Evolutionary conservation across 495 filamentous ascomycete species (phyloP), one percentile per base, ranked within the genome.

Genomic region (Neurospora sp.): DNA sequence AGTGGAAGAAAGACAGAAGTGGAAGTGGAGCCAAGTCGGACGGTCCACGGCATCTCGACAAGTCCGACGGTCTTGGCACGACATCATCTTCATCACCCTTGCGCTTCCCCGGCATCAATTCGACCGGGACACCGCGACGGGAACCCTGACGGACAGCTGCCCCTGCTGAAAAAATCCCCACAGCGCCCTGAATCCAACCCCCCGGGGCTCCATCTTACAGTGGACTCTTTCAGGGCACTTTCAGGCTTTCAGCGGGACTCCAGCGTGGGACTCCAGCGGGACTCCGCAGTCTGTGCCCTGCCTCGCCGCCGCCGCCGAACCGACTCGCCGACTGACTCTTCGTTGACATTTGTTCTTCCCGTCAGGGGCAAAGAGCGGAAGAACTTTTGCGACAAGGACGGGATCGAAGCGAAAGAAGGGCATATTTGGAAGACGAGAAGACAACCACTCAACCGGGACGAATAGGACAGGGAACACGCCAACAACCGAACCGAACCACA

Each of bases 31-130:
- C 23, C 54, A 62, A 31, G 23, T 62, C 54, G 54, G 54, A 2
- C 27, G 27, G 27, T 27, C 23, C 12, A 27, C 54, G 54, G 54
- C 54, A 62, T 62, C 54, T 62, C 6, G 54, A 35, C 54, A 35
- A 62, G 23, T 72, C 71, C 27, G 42, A 37, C 71, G 16, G 71
- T 72, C 71, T 72, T 66, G 71, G 71, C 71, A 72, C 71, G 20
- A 66, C 42, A 38, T 70, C 69, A 40, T 70, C 69, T 40, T 70
- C n/a, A 23, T 23, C 5, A 38, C 23, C 46, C 40, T 37, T 42
- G 41, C 16, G 39, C 12, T 41, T 46, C 44, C 18, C 44, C 44
- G 44, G 44, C 44, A 46, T 46, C n/a, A 20, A 46, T 46, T 46
- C 44, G 18, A n/a, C 44, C 44, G 14, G 10, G 10, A 23, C 42